A percentile compares a stretch with the other conserved stretches of the same genome.
Conservation (phyloP, 2,329 filamentous ascomycete genomes). For the Rhynchosporium secalis region DNA sequence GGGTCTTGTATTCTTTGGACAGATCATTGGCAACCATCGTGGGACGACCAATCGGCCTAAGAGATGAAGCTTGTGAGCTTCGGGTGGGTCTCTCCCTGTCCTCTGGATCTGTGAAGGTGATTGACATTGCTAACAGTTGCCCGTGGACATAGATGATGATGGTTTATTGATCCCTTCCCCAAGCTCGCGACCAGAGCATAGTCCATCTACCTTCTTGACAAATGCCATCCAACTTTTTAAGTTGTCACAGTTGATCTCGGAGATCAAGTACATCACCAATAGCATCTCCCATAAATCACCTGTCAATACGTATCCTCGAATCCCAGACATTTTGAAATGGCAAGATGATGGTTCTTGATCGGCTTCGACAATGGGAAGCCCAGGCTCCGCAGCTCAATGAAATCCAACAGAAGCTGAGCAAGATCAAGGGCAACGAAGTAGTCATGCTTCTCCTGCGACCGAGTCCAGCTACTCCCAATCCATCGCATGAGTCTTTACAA, state of each 20-base stretch:
- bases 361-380: constrained; percentile 45
- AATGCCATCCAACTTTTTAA: constrained; percentile 48
- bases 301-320: constrained; percentile 49
- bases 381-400: constrained; percentile 40
- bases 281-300: constrained; percentile 51
- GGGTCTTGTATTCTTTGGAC: constrained; percentile 54
- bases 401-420: constrained; percentile 41
- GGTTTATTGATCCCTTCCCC: constrained; percentile 11
- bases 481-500: constrained; percentile 43
- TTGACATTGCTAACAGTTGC: constrained; percentile 21
- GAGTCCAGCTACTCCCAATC: constrained; percentile 52
- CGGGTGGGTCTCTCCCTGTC: constrained; percentile 41
- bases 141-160: constrained; percentile 30
- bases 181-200: neutral
- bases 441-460: constrained; percentile 52
- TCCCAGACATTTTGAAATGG: constrained; percentile 49
- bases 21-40: constrained; percentile 55
- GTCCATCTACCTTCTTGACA: constrained; percentile 10
- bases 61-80: constrained; percentile 56
- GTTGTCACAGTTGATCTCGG: constrained; percentile 51
- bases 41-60: constrained; percentile 54
- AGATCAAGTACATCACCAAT: constrained; percentile 55
- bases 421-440: constrained; percentile 53
- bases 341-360: constrained; percentile 45
- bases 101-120: neutral